These are phyloP conservation scores for Haplosporangium gracile DNA, from an alignment of 192 early-diverging fungal species.

Conservation along the genomic window DNA sequence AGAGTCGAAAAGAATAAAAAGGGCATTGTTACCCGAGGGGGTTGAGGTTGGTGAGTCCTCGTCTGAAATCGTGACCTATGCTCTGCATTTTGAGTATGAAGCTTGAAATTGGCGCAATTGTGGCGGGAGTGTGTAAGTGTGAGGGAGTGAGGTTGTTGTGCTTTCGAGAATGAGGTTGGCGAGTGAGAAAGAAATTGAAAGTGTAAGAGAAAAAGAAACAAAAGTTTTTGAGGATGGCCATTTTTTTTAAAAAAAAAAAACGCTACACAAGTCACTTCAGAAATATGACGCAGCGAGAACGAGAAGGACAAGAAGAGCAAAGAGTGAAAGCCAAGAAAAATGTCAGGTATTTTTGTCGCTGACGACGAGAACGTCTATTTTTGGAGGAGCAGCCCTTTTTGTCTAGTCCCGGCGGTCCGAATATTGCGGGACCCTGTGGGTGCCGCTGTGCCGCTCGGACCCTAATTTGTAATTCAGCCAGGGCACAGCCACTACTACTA, in stretches of 20 bases:
- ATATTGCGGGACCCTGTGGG: background rate
- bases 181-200: background rate
- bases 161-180: background rate
- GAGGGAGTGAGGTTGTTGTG: background rate
- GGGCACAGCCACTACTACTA: background rate
- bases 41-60: constrained; percentile 53
- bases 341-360: background rate
- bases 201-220: background rate
- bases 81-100: constrained; percentile 31
- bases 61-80: constrained; percentile 51
- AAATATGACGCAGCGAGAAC: constrained; percentile 2
- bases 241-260: background rate
- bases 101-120: background rate
- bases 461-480: background rate
- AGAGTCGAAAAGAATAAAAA: background rate
- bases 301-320: background rate
- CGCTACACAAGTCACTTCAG: background rate
- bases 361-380: too few species aligned
- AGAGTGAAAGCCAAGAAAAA: background rate
- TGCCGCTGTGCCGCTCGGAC: background rate
- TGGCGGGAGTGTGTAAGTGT: background rate
- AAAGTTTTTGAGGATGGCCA: too few species aligned
- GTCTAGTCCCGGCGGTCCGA: background rate
- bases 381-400: background rate
- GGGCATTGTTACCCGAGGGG: constrained; percentile 36